Evolutionary conservation across 2,329 filamentous ascomycete genomes (phyloP), one percentile per base, ranked within the genome.

Genomic region (Diaporthe caulivora): DNA sequence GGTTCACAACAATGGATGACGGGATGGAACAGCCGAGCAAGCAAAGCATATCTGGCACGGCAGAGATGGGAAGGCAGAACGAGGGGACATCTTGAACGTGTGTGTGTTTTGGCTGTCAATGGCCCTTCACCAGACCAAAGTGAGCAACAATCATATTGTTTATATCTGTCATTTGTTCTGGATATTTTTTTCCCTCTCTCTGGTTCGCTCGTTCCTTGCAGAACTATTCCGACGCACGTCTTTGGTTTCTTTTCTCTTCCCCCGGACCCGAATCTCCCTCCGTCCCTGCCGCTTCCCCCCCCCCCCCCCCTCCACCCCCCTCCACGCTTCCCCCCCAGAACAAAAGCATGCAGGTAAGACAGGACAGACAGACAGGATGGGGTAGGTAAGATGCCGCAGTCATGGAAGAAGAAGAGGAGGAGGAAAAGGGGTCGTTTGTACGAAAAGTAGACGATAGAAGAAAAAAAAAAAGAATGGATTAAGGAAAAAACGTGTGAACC

Each of bases 111-210:
- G 47, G 47, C 31, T 62, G 62, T 40, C 62, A 40, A 51, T 67
- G 62, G 62, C 29, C 62, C 62, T 67, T 40, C 31, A 67, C 40
- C 47, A 17, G 47, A 67, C 62, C 62, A 67, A 67, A 44, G 62
- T 47, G 51, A 67, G 62, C 62, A 67, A 67, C n/a, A 53, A 53
- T 53, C 44, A 51, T 67, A n/a, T 67, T 40, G 37, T 67, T 67
- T 40, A 53, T 67, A 67, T 53, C 40, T 67, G 44, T 53, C 31
- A 53, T 53, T 31, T 40, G 37, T 40, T 13, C 37, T 40, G 37
- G 34, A n/a, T n/a, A n/a, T 10, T 40, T 40, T 2, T 13, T 40
- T 40, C 37, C 11, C 37, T 13, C 37, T 40, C 34, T 34, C 34
- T 40, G 7, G 29, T 53, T 26, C 44, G 37, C n/a, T 18, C 26